Conservation (phyloP, 2,329 filamentous ascomycete genomes). For the Onygenales sp. region DNA sequence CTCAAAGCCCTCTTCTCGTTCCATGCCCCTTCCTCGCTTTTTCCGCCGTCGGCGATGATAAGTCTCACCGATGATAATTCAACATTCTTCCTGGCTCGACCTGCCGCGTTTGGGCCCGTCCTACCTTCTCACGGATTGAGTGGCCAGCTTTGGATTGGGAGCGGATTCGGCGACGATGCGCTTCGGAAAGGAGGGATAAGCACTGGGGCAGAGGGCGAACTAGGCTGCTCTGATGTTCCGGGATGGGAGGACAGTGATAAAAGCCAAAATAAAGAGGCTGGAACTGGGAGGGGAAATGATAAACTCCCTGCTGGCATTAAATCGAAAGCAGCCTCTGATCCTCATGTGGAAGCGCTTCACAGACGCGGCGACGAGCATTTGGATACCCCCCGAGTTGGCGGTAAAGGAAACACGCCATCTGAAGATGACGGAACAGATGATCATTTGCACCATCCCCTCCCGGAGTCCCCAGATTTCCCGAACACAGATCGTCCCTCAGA, state of each 20-base stretch:
- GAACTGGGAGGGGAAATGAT: not conserved
- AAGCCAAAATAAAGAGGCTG: not conserved
- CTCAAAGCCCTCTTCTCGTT: conserved; percentile 58
- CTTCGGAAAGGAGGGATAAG: conserved; percentile 48
- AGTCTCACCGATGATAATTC: conserved; percentile 96
- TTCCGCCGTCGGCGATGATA: conserved; percentile 90
- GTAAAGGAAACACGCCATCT: conserved; percentile 12
- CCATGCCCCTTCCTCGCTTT: conserved; percentile 71
- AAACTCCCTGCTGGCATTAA: not conserved
- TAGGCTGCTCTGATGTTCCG: conserved; percentile 90
- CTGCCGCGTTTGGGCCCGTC: conserved; percentile 81
- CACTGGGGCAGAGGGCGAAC: conserved; percentile 61
- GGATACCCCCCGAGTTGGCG: not conserved
- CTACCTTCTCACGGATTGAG: conserved; percentile 69
- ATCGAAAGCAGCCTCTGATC: not conserved
- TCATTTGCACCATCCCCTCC: conserved; percentile 57
- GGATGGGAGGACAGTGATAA: conserved; percentile 64
- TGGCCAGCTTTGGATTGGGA: conserved; percentile 87
- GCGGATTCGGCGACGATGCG: conserved; percentile 75
- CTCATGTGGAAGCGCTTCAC: not conserved
- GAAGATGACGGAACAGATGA: conserved; percentile 75
- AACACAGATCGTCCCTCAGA: not conserved
- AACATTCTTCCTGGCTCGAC: conserved; percentile 87
- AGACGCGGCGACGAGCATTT: not conserved
- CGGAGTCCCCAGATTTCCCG: conserved; percentile 29